Conservation (phyloP, 805 yeast genomes). For the Sporopachydermia lactativora region DNA sequence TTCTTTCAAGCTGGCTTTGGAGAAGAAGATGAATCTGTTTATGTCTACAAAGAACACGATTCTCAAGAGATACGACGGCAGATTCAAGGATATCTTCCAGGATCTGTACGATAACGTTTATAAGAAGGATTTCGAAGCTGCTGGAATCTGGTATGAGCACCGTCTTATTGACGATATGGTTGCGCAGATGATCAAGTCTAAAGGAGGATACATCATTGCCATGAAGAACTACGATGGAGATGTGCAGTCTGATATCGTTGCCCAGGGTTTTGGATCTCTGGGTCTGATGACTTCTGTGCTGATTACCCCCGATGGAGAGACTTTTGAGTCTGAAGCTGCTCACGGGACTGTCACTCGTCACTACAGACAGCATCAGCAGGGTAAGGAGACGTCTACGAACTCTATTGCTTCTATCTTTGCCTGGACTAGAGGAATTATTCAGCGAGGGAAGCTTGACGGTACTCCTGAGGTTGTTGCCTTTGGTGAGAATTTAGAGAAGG, state of each 20-base stretch:
- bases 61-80: conserved; percentile 85
- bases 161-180: conserved; percentile 97
- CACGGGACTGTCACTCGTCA: conserved; percentile 98
- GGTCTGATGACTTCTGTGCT: conserved; percentile 97
- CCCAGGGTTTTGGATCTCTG: conserved; percentile 94
- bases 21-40: conserved; percentile 65
- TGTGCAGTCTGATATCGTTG: conserved; percentile 92
- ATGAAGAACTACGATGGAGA: conserved; percentile 98
- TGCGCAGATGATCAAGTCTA: conserved; percentile 94
- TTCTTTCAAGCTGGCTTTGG: conserved; percentile 77
- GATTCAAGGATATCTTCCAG: conserved; percentile 90
- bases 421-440: conserved; percentile 88
- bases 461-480: conserved; percentile 79
- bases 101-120: conserved; percentile 57
- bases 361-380: conserved; percentile 90
- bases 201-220: conserved; percentile 91
- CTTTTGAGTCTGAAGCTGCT: conserved; percentile 96
- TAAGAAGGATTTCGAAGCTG: conserved; percentile 54
- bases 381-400: conserved; percentile 93
- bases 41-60: conserved; percentile 92
- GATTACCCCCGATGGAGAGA: conserved; percentile 91
- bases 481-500: conserved; percentile 66
- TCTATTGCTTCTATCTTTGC: conserved; percentile 96
- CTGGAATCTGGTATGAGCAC: conserved; percentile 94
- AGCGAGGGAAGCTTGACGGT: conserved; percentile 79